A percentile compares a stretch with the other conserved stretches of the same genome.
phyloP scores from a whole-genome alignment of 2,329 filamentous ascomycete species.

The Colletotrichum euphorbiae region DNA sequence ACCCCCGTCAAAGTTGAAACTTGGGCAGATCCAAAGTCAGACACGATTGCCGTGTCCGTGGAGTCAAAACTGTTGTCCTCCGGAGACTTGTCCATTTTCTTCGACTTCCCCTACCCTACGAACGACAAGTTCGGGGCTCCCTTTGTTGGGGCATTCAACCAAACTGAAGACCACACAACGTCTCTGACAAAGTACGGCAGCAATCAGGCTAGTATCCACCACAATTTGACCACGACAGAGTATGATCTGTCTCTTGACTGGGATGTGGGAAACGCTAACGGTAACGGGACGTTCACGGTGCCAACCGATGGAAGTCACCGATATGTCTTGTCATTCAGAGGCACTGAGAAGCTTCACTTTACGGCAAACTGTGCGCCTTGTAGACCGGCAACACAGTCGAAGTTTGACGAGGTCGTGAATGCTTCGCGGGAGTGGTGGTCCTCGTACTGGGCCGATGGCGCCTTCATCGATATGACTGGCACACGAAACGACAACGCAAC shows the following conservation, averaged over 20 bases:
- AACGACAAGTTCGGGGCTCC: slow-evolving; percentile 65
- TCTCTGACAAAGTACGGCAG: slow-evolving; percentile 44
- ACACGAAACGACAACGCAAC: slow-evolving; percentile 54
- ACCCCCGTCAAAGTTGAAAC: slow-evolving; percentile 56
- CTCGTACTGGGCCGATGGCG: slow-evolving; percentile 61
- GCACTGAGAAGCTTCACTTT: slow-evolving; percentile 45
- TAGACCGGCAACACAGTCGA: slow-evolving; percentile 41
- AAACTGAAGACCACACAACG: slow-evolving; percentile 58
- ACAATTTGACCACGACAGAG: slow-evolving; percentile 55
- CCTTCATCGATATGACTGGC: slow-evolving; percentile 62
- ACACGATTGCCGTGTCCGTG: slow-evolving; percentile 58
- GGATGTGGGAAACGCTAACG: slow-evolving; percentile 43
- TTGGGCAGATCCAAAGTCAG: slow-evolving; percentile 57
- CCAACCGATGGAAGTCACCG: slow-evolving; percentile 54
- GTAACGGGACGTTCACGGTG: slow-evolving; percentile 48
- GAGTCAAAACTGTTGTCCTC: slow-evolving; percentile 54
- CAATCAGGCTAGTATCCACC: slow-evolving; percentile 53
- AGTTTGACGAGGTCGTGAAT: slow-evolving; percentile 45
- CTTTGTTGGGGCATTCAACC: slow-evolving; percentile 64
- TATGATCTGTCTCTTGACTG: slow-evolving; percentile 56
- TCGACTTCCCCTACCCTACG: slow-evolving; percentile 64
- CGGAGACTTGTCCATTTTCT: slow-evolving; percentile 57
- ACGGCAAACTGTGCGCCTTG: slow-evolving; percentile 49
- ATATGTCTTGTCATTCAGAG: slow-evolving; percentile 52
- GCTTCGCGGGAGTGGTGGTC: slow-evolving; percentile 58